A percentile compares a stretch with the other conserved stretches of the same genome.
Conservation (phyloP, 2,329 filamentous ascomycete species). For the Diaporthe citri region DNA sequence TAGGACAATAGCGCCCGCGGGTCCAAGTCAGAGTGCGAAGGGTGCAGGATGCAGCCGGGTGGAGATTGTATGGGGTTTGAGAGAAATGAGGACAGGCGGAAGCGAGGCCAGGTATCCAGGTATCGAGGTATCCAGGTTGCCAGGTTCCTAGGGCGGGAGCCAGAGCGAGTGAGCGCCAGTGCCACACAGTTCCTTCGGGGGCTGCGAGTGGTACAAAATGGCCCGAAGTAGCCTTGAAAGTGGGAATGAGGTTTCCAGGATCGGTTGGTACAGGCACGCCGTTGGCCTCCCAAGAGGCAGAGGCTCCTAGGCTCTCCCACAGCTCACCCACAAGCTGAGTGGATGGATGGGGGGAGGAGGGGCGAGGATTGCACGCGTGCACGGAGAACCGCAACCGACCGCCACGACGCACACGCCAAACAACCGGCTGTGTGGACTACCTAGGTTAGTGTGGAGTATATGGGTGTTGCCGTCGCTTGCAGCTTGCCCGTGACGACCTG, state of each 20-base stretch:
- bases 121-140: conserved; percentile 4
- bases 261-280: conserved; percentile 7
- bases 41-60: conserved; percentile 43
- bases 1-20: conserved; percentile 26
- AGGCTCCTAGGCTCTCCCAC: neutral
- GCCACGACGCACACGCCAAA: conserved; percentile 23
- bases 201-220: conserved; percentile 20
- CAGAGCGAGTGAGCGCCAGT: conserved; percentile 16
- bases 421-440: neutral
- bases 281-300: conserved; percentile 19
- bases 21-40: conserved; percentile 29
- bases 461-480: neutral
- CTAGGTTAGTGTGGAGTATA: neutral
- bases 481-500: neutral
- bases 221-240: conserved; percentile 23
- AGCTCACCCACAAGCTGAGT: neutral
- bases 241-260: conserved; percentile 16
- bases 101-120: conserved; percentile 42
- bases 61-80: conserved; percentile 43
- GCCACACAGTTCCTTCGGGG: neutral
- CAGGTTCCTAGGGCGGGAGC: conserved; percentile 15
- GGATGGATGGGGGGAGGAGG: neutral
- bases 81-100: conserved; percentile 43
- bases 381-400: conserved; percentile 16
- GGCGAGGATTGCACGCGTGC: conserved; percentile 1